Conservation (phyloP, 495 filamentous ascomycete species). For the Aspergillus ellipticus region DNA sequence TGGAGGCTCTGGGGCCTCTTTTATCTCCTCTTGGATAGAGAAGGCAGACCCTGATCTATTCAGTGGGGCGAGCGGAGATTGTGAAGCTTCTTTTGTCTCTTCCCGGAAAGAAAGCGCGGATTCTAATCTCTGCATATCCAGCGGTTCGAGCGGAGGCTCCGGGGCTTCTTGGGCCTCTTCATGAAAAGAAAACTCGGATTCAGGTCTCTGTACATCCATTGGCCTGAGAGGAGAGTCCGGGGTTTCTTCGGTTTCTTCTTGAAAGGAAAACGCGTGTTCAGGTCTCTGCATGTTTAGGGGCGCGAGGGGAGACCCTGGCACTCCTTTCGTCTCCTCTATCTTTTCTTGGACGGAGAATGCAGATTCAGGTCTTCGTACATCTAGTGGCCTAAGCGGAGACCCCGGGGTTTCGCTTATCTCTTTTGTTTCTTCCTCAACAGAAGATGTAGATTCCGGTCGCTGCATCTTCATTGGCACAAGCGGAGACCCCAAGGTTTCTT, state of each 20-base stretch:
- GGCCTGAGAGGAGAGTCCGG: too few relatives aligned
- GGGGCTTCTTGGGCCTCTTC: not conserved
- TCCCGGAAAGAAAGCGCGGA: not conserved
- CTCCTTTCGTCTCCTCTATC: not conserved
- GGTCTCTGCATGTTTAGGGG: not conserved
- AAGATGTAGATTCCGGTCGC: too few relatives aligned
- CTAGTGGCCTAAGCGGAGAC: too few relatives aligned
- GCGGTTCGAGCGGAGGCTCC: not conserved
- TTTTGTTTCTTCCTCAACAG: too few relatives aligned
- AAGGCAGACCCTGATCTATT: not conserved
- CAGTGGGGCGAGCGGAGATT: not conserved
- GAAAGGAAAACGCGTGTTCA: not conserved
- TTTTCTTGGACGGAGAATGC: too few relatives aligned
- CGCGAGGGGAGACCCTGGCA: not conserved
- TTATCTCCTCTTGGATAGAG: not conserved
- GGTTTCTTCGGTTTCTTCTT: not conserved
- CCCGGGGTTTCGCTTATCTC: too few relatives aligned
- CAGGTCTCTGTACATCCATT: not conserved
- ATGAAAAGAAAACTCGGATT: not conserved
- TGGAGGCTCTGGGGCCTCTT: not conserved
- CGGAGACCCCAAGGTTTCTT: too few relatives aligned
- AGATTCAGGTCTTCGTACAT: too few relatives aligned
- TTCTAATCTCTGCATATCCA: not conserved
- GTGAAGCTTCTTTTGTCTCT: not conserved
- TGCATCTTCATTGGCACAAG: too few relatives aligned